Evolutionary conservation across 2,329 filamentous ascomycete genomes (phyloP), one percentile per base, ranked within the genome.

Genomic region (Botrytis tulipae): DNA sequence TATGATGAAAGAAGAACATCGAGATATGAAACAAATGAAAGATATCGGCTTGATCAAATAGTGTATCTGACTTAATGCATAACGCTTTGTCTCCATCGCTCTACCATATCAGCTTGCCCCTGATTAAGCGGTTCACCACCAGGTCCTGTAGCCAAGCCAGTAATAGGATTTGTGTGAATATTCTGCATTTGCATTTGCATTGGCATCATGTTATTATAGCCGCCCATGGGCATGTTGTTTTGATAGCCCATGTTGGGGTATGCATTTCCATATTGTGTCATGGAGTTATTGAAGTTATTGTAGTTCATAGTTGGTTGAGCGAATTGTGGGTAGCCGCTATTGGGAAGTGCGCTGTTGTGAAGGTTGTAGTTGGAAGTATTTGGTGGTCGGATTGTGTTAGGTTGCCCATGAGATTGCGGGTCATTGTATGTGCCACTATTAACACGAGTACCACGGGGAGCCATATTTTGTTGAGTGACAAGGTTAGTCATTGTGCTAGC

Each of bases 71-170:
- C 57, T 74, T 68, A 81, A 61, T 80, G 80, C 79, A 80, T 80
- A 12, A 82, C 79, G 61, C 80, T 81, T 74, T 81, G 80, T 62
- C 81, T 79, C 81, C 81, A 82, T 57, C 78, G 74, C 76, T 82
- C 81, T 37, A 82, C 80, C 80, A 80, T 81, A 75, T 81, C 81
- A 70, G 78, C 76, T 74, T 81, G 80, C 2, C 79, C 80, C 71
- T 81, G 78, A 66, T 79, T 79, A 22, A 78, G 70, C 22, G 78
- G 78, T 70, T 76, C 75, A 66, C 73, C 71, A 9, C 72, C 74
- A 18, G 63, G 62, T 7, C 75, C 74, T 76, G 79, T 79, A 22
- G 71, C 69, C 73, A 79, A 59, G 44, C 71, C 72, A 63, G 71
- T 69, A 74, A 78, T 75, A 25, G 74, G 73, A 42, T 78, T 77